A percentile compares a stretch with the other conserved stretches of the same genome.
phyloP scores from a whole-genome alignment of 139 green algal species.

The Spirogloea muscicola region DNA sequence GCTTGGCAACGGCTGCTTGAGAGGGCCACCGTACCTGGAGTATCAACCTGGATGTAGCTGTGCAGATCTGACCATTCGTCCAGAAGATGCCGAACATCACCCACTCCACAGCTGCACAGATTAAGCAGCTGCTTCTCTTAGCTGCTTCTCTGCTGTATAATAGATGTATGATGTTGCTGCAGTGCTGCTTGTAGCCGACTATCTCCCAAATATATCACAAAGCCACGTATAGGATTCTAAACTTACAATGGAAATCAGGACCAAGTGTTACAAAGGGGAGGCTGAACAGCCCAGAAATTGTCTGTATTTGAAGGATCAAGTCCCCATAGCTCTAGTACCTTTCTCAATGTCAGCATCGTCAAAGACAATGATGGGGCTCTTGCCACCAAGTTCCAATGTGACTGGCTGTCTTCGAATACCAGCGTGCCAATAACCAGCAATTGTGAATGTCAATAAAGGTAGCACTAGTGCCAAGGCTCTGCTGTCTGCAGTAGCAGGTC shows the following conservation, averaged over 20 bases:
- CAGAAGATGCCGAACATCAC: slow-evolving; percentile 82
- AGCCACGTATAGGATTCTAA: not conserved
- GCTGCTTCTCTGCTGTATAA: not conserved
- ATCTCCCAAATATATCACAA: not conserved
- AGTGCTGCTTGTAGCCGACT: not conserved
- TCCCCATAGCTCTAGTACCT: slow-evolving; percentile 5
- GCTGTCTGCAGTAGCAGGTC: too few species aligned
- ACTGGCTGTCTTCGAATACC: slow-evolving; percentile 17
- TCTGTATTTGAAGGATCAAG: not conserved
- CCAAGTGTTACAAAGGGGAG: not conserved
- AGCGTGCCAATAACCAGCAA: too few species aligned
- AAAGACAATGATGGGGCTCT: slow-evolving; percentile 82
- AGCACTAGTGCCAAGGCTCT: too few species aligned
- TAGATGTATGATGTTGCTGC: not conserved
- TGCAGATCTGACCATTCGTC: slow-evolving; percentile 85
- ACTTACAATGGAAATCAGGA: not conserved
- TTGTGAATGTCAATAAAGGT: too few species aligned
- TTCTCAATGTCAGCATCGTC: slow-evolving; percentile 76
- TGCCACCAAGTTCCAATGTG: slow-evolving; percentile 65
- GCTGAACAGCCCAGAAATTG: not conserved
- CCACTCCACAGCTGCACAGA: slow-evolving; percentile 78
- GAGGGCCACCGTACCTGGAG: slow-evolving; percentile 59
- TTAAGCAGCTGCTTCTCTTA: not conserved
- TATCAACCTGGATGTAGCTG: slow-evolving; percentile 74
- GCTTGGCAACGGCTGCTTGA: not conserved